Evolutionary conservation across 1,284 basidiomycete genomes (phyloP).

Genomic region (Puccinia coronata): DNA sequence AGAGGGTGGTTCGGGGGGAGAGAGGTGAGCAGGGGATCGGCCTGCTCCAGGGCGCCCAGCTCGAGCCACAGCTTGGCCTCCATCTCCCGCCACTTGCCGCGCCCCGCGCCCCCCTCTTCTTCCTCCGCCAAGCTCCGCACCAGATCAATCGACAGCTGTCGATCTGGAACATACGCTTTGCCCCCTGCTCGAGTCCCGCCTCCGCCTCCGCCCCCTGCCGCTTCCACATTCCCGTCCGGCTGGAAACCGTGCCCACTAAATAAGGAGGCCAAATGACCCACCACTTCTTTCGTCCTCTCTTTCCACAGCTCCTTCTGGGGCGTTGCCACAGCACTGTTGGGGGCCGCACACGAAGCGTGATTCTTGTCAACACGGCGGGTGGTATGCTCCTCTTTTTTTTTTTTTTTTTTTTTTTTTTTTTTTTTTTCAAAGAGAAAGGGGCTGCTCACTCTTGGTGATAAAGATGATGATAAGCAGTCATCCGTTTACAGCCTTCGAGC

Average conservation of each 20-base stretch:
- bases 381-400: too few relatives aligned
- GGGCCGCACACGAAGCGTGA: not conserved
- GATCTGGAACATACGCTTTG: slow-evolving; percentile 3
- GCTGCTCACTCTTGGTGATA: not conserved
- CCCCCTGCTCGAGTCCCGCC: not conserved
- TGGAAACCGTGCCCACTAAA: slow-evolving; percentile 13
- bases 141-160: not conserved
- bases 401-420: too few relatives aligned
- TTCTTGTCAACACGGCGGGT: not conserved
- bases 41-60: not conserved
- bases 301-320: slow-evolving; percentile 5
- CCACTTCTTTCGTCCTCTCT: not conserved
- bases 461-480: not conserved
- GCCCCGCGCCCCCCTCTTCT: not conserved
- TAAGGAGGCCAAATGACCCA: not conserved
- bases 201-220: not conserved
- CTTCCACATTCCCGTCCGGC: not conserved
- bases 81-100: not conserved
- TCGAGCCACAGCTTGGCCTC: slow-evolving; percentile 17
- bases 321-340: not conserved
- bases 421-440: not conserved
- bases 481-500: slow-evolving; percentile 21
- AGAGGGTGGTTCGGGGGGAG: slow-evolving; percentile 2
- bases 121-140: not conserved
- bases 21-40: not conserved